Conservation (phyloP, 768 basidiomycete genomes). For the Suillus cothurnatus region DNA sequence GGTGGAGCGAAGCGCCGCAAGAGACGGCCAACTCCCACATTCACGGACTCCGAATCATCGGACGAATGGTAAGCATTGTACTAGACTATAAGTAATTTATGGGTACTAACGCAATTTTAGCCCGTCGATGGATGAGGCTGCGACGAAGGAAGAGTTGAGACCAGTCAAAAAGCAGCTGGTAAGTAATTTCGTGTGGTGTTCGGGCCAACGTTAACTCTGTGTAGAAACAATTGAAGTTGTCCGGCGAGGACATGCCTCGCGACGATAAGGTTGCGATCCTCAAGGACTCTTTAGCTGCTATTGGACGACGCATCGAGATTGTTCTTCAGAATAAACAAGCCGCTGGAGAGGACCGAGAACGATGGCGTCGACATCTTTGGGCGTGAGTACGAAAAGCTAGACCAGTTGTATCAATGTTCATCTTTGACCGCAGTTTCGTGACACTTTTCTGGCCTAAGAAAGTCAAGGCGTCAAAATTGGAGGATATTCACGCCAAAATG, state of each 20-base stretch:
- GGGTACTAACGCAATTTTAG: slow-evolving; percentile 40
- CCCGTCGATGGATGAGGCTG: slow-evolving; percentile 92
- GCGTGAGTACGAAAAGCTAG: slow-evolving; percentile 60
- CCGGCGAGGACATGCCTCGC: slow-evolving; percentile 89
- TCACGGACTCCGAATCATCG: slow-evolving; percentile 92
- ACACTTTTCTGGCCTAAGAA: slow-evolving; percentile 98
- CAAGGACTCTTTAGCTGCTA: slow-evolving; percentile 93
- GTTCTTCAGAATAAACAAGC: slow-evolving; percentile 77
- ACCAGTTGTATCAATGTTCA: slow-evolving; percentile 8
- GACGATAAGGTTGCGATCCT: slow-evolving; percentile 96
- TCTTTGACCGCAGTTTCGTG: slow-evolving; percentile 65
- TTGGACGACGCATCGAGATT: slow-evolving; percentile 87
- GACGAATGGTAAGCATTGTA: slow-evolving; percentile 78
- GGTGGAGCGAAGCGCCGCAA: slow-evolving; percentile 74
- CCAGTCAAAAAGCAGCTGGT: slow-evolving; percentile 97
- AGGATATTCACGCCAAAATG: slow-evolving; percentile 97
- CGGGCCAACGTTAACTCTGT: slow-evolving; percentile 12
- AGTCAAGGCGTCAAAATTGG: slow-evolving; percentile 89
- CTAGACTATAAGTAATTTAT: neutral
- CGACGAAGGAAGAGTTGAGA: slow-evolving; percentile 92
- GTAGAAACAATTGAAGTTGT: slow-evolving; percentile 93
- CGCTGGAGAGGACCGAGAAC: slow-evolving; percentile 78
- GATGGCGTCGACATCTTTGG: slow-evolving; percentile 96
- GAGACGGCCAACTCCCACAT: slow-evolving; percentile 93
- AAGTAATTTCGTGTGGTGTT: slow-evolving; percentile 29